Evolutionary conservation across 2,329 filamentous ascomycete genomes (phyloP), one percentile per base, ranked within the genome.

Genomic region (Paecilomyces sp.): DNA sequence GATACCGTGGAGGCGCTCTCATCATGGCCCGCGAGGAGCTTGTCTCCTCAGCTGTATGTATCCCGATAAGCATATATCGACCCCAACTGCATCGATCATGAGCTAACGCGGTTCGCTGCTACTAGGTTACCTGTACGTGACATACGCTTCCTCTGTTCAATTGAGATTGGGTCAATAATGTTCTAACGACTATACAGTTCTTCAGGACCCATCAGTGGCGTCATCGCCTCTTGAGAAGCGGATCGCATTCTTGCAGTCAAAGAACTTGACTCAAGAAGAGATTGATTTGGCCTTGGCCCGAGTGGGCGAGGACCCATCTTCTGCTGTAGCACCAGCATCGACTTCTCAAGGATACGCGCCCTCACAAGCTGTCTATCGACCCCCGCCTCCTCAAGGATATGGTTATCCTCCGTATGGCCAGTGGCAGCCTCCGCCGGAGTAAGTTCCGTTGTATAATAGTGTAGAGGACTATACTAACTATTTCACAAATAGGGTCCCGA

Each of bases 211-310:
- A 11, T 95, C 88, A 57, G 93, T 99, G 66, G 86, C 91, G 41
- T 86, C 87, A 9, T 93, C 94, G 4, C 89, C 94, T n/a, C 79
- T 96, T 63, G 94, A 97, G 71, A 97, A 94, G 76, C 88, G 91
- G 65, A 85, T 97, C 61, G 89, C 92, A 8, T 99, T 99, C 68
- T 83, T 99, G 22, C 90, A 92, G 75, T 95, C 92, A 7, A 99
- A 99, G 79, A 97, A 99, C 75, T 83, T 99, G 58, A 97, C 93
- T 0, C 90, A 94, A 74, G 93, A 97, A 76, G 95, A 99, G 77
- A 89, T 99, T 69, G 90, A 94, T 71, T 82, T 85, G 41, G 90
- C 95, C 15, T 83, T 99, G 65, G 83, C 90, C 51, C 87, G 93
- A 69, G 86, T 86, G 54, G 87, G 88, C 64, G 86, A 86, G 68